phyloP scores from a whole-genome alignment of 2,329 filamentous ascomycete species.

The Plenodomus lindquistii region DNA sequence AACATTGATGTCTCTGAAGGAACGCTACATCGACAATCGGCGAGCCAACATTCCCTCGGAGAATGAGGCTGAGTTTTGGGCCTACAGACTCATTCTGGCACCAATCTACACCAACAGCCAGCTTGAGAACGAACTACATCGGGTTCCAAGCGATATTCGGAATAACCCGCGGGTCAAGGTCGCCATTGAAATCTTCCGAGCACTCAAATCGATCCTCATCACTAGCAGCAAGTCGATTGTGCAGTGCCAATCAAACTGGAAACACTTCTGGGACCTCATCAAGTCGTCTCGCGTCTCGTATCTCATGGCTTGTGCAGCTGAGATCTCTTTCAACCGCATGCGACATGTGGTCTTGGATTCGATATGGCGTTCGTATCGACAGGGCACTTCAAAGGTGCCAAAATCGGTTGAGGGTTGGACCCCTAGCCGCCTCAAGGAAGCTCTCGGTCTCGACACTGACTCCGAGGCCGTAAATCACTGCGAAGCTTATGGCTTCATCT shows the following conservation, averaged over 20 bases:
- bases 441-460: slow-evolving; percentile 60
- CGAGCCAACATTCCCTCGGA: slow-evolving; percentile 52
- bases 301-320: slow-evolving; percentile 66
- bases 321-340: slow-evolving; percentile 64
- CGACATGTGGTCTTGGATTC: slow-evolving; percentile 60
- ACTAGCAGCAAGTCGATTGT: slow-evolving; percentile 55
- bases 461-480: slow-evolving; percentile 60
- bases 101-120: slow-evolving; percentile 51
- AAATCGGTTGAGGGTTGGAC: slow-evolving; percentile 56
- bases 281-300: slow-evolving; percentile 61
- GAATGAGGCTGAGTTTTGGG: slow-evolving; percentile 67
- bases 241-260: slow-evolving; percentile 62
- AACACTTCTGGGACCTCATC: slow-evolving; percentile 61
- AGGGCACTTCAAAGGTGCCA: slow-evolving; percentile 52
- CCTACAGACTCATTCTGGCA: slow-evolving; percentile 60
- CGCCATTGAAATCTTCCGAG: slow-evolving; percentile 61
- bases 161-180: slow-evolving; percentile 58
- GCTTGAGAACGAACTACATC: slow-evolving; percentile 61
- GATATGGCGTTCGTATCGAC: slow-evolving; percentile 59
- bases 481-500: slow-evolving; percentile 56
- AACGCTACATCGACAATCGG: slow-evolving; percentile 49
- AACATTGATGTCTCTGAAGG: slow-evolving; percentile 63
- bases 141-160: slow-evolving; percentile 56
- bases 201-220: slow-evolving; percentile 58
- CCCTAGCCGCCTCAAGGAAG: slow-evolving; percentile 54